Conservation (phyloP, 352 stramenopile species). For the Pythium dissimile region DNA sequence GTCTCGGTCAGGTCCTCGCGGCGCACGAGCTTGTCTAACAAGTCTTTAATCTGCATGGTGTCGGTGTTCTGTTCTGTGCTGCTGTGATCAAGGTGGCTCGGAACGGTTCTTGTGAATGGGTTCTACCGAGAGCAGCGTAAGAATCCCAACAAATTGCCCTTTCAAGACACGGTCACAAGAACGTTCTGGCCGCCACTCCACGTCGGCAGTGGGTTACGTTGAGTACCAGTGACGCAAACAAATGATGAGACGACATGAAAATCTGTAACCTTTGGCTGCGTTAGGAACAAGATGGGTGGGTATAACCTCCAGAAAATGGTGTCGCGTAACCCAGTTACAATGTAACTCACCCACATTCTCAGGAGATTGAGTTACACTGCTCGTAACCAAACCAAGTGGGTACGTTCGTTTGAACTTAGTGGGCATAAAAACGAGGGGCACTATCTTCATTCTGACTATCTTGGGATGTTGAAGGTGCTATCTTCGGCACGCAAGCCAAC, state of each 20-base stretch:
- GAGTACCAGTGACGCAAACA: conserved; percentile 20
- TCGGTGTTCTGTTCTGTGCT: background rate
- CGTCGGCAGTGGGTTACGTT: conserved; percentile 19
- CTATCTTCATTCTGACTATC: conserved; percentile 20
- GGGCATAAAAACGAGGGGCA: conserved; percentile 3
- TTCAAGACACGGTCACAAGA: conserved; percentile 16
- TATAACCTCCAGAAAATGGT: no score
- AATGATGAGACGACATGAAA: background rate
- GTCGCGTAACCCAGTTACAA: no score
- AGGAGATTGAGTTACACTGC: no score
- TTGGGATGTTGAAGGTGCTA: conserved; percentile 8
- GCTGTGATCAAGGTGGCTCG: background rate
- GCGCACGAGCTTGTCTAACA: conserved; percentile 69
- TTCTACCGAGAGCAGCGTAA: background rate
- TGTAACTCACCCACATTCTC: no score
- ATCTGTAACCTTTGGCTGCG: no score
- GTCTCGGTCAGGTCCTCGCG: conserved; percentile 69
- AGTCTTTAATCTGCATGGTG: conserved; percentile 65
- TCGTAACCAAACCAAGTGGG: no score
- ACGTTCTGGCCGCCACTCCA: no score
- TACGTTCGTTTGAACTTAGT: no score
- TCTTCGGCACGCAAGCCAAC: background rate
- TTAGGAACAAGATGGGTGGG: no score
- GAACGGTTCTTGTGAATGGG: background rate
- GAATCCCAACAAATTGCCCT: background rate